Percentiles rank a stretch among this genome's conserved stretches.
phyloP scores from a whole-genome alignment of 371 early-diverging fungal genomes.

The Syncephalastrum contaminatum region DNA sequence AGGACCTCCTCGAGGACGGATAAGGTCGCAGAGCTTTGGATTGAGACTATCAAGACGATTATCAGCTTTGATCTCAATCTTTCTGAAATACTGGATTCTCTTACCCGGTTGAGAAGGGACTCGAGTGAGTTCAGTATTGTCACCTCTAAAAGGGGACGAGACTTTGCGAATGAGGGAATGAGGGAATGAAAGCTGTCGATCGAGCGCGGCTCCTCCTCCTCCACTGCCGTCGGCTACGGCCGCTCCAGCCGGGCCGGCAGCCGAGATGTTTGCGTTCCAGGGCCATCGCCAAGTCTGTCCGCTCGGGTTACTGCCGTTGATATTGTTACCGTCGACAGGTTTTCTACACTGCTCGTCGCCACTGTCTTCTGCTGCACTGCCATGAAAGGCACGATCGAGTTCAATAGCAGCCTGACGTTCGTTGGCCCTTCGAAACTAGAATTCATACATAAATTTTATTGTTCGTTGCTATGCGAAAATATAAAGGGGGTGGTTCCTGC shows the following conservation, averaged over 20 bases:
- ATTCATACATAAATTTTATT: no score
- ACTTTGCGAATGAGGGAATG: slow-evolving; percentile 22
- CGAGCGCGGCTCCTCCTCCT: background rate
- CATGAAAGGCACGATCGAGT: slow-evolving; percentile 21
- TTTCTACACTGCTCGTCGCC: slow-evolving; percentile 10
- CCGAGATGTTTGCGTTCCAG: slow-evolving; percentile 7
- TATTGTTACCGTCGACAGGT: background rate
- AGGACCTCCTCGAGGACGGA: slow-evolving; percentile 47
- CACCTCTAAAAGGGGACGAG: slow-evolving; percentile 20
- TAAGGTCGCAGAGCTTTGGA: slow-evolving; percentile 18
- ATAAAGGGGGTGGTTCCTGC: slow-evolving; percentile 2
- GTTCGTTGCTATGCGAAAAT: no score
- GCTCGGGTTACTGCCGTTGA: slow-evolving; percentile 6
- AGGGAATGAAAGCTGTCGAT: slow-evolving; percentile 19
- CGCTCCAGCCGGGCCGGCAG: slow-evolving; percentile 3
- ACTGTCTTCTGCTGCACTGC: slow-evolving; percentile 15
- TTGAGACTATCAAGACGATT: slow-evolving; percentile 14
- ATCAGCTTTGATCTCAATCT: no score
- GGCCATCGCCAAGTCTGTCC: slow-evolving; percentile 13
- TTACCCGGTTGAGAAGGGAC: slow-evolving; percentile 25
- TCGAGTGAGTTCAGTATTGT: slow-evolving; percentile 18
- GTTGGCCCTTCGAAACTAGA: slow-evolving; percentile 19
- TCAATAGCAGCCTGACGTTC: slow-evolving; percentile 26
- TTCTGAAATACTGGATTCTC: background rate
- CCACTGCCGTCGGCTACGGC: background rate